A percentile compares a stretch with the other conserved stretches of the same genome.
phyloP scores from a whole-genome alignment of 2,329 filamentous ascomycete genomes.

The Trichoderma harzianum region DNA sequence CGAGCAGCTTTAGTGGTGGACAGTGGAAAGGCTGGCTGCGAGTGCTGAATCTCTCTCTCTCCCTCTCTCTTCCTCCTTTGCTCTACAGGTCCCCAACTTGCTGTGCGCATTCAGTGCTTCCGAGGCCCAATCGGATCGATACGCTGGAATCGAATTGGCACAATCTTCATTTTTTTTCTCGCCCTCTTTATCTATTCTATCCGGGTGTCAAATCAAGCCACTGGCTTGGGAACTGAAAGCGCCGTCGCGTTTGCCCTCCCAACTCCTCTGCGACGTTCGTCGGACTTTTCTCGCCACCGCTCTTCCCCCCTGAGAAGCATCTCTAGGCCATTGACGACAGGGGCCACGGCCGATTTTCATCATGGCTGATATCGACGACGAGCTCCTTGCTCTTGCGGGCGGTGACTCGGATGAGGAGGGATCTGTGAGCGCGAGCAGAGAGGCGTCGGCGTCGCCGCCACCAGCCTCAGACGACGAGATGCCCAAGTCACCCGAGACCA shows the following conservation, averaged over 20 bases:
- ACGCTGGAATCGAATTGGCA: not conserved
- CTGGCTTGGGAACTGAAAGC: not conserved
- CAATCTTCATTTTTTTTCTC: no score
- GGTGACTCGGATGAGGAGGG: slow-evolving; percentile 65
- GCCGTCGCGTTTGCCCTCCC: slow-evolving; percentile 4
- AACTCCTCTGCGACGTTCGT: not conserved
- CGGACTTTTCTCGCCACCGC: slow-evolving; percentile 9
- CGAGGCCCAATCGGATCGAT: not conserved
- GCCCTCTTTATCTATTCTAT: not conserved
- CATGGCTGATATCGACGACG: slow-evolving; percentile 90
- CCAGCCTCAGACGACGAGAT: slow-evolving; percentile 28
- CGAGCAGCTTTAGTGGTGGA: slow-evolving; percentile 8
- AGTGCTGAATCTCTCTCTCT: not conserved
- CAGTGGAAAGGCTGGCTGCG: not conserved
- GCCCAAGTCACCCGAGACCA: slow-evolving; percentile 38
- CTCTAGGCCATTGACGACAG: not conserved
- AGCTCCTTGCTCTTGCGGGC: slow-evolving; percentile 88
- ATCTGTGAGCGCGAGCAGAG: slow-evolving; percentile 51
- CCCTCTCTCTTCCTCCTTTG: not conserved
- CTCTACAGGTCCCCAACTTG: not conserved
- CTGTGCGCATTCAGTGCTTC: not conserved
- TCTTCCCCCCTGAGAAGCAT: slow-evolving; percentile 3
- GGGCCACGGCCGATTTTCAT: slow-evolving; percentile 24
- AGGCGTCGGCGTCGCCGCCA: slow-evolving; percentile 53
- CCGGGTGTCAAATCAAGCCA: not conserved